phyloP scores from a whole-genome alignment of 2,329 filamentous ascomycete species.

The Botrytis fabae region DNA sequence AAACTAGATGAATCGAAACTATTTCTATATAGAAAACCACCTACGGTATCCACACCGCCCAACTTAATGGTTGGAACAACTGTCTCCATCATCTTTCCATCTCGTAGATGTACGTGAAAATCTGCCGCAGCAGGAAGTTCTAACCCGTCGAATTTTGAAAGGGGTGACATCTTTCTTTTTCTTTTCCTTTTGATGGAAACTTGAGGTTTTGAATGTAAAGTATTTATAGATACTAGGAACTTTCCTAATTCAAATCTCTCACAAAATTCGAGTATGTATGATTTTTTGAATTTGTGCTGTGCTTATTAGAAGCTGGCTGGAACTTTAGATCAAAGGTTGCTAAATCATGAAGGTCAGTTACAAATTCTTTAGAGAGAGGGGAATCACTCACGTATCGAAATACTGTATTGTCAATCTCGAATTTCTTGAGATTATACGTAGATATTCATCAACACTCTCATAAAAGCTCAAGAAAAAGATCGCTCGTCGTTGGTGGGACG shows the following conservation, averaged over 20 bases:
- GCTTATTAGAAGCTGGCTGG: background rate
- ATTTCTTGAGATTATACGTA: background rate
- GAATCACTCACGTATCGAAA: background rate
- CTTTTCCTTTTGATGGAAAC: background rate
- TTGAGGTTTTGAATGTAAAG: background rate
- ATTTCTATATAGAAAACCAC: constrained; percentile 7
- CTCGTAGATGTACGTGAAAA: constrained; percentile 44
- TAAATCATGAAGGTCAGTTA: background rate
- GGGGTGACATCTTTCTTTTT: background rate
- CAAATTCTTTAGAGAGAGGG: background rate
- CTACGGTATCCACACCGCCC: constrained; percentile 62
- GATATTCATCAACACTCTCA: background rate
- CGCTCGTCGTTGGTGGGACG: constrained; percentile 6
- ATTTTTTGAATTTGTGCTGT: background rate
- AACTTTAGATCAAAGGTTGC: background rate
- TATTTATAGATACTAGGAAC: background rate
- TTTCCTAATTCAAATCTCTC: background rate
- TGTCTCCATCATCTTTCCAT: constrained; percentile 56
- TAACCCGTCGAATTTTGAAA: constrained; percentile 32
- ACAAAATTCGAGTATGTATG: background rate
- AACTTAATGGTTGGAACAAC: constrained; percentile 55
- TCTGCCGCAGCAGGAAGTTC: constrained; percentile 64
- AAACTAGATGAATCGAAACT: background rate
- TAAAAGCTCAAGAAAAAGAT: background rate
- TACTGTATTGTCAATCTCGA: background rate